phyloP scores from a whole-genome alignment of 208 protist species.

The Crithidia thermophila region DNA sequence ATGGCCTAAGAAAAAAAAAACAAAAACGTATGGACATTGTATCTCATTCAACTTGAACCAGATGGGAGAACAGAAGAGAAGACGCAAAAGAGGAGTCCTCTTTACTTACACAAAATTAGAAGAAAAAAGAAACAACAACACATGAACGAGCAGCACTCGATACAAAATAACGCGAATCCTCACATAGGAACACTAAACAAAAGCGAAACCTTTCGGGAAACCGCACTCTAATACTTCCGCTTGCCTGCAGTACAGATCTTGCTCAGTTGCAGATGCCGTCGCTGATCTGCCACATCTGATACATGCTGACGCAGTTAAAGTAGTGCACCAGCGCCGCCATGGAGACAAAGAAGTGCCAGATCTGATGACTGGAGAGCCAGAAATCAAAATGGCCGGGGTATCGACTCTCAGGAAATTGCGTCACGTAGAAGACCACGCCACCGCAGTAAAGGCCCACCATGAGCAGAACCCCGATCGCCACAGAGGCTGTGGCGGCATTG shows the following conservation, averaged over 20 bases:
- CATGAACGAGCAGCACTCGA: not conserved
- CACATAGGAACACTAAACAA: not conserved
- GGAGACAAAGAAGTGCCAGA: constrained; percentile 85
- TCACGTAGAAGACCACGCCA: constrained; percentile 79
- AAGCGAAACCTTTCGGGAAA: too few species aligned
- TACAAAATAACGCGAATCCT: not conserved
- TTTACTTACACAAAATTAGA: not conserved
- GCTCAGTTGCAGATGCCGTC: constrained; percentile 36
- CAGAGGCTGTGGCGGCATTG: constrained; percentile 27
- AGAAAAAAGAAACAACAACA: not conserved
- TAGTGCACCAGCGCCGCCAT: constrained; percentile 74
- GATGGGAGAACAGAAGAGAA: constrained; percentile 5
- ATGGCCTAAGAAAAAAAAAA: too few species aligned
- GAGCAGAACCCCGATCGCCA: constrained; percentile 44
- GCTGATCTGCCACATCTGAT: constrained; percentile 50
- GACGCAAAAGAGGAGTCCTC: not conserved
- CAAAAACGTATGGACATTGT: too few species aligned
- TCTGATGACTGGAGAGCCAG: constrained; percentile 70
- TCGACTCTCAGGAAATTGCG: constrained; percentile 70
- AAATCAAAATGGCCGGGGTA: constrained; percentile 78
- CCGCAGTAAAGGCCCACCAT: constrained; percentile 75
- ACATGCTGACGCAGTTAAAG: constrained; percentile 76
- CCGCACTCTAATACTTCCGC: too few species aligned
- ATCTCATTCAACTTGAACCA: too few species aligned
- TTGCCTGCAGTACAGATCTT: too few species aligned